Percentiles rank a stretch among this genome's conserved stretches.
Conservation (phyloP, 495 filamentous ascomycete species). For the Lasiosphaeria ovina region DNA sequence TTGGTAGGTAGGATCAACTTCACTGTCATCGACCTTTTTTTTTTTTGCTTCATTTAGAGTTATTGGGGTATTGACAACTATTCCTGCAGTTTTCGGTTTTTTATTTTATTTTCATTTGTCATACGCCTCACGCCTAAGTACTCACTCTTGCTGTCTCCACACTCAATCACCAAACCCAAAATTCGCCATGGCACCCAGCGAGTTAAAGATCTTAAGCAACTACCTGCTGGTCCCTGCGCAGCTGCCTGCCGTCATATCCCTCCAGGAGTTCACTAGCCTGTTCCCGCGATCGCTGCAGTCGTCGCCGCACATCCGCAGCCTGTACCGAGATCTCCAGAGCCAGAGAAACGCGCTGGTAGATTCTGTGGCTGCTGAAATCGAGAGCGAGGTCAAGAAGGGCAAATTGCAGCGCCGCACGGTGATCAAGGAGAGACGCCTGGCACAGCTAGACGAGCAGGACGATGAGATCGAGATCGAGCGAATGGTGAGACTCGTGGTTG, state of each 20-base stretch:
- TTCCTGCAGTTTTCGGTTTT: too few species aligned
- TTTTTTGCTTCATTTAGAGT: too few species aligned
- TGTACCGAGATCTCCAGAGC: conserved; percentile 79
- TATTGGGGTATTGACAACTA: too few species aligned
- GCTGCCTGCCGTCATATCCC: conserved; percentile 66
- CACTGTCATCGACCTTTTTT: too few species aligned
- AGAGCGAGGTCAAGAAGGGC: conserved; percentile 61
- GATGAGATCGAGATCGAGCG: conserved; percentile 70
- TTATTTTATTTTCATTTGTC: too few species aligned
- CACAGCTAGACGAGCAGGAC: conserved; percentile 55
- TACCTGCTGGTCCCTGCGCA: conserved; percentile 76
- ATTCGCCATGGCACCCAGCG: conserved; percentile 64
- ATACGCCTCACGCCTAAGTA: too few species aligned
- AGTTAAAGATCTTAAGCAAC: conserved; percentile 67
- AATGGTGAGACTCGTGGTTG: conserved; percentile 47
- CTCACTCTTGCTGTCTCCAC: too few species aligned
- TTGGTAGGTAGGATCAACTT: too few species aligned
- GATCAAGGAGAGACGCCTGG: conserved; percentile 51
- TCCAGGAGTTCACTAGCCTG: conserved; percentile 70
- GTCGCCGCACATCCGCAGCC: conserved; percentile 66
- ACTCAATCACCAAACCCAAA: too few species aligned
- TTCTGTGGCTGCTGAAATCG: conserved; percentile 64
- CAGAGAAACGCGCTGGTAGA: conserved; percentile 68
- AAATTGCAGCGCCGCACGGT: conserved; percentile 61
- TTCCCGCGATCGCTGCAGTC: conserved; percentile 69